phyloP scores from a whole-genome alignment of 1,139 yeast species.

The Yamadazyma sp. region DNA sequence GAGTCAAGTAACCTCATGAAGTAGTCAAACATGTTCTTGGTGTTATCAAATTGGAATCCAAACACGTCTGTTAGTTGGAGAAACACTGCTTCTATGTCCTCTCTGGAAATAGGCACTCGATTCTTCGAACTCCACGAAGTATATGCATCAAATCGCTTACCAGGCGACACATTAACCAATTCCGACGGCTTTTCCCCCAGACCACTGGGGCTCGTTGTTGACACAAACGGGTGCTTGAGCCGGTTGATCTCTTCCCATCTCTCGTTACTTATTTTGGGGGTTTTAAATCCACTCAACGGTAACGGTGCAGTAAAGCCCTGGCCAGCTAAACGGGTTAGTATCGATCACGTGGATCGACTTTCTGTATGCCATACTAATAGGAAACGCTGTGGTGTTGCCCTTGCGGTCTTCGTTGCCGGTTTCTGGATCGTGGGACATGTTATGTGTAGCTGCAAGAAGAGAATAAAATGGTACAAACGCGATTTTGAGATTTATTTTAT shows the following conservation, averaged over 20 bases:
- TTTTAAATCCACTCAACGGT: slow-evolving; percentile 52
- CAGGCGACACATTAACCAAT: slow-evolving; percentile 11
- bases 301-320: slow-evolving; percentile 24
- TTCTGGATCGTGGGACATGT: not conserved
- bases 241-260: slow-evolving; percentile 29
- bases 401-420: not conserved
- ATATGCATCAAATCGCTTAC: slow-evolving; percentile 47
- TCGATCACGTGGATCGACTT: slow-evolving; percentile 1
- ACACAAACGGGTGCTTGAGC: slow-evolving; percentile 6
- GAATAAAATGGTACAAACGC: too few species aligned
- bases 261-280: slow-evolving; percentile 15
- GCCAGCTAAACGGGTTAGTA: slow-evolving; percentile 27
- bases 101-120: slow-evolving; percentile 52
- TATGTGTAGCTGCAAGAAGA: too few species aligned
- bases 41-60: slow-evolving; percentile 66
- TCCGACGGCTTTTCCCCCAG: slow-evolving; percentile 1
- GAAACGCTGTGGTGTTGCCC: not conserved
- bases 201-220: not conserved
- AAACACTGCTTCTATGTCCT: slow-evolving; percentile 58
- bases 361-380: slow-evolving; percentile 3
- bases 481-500: not conserved
- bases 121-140: slow-evolving; percentile 55
- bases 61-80: slow-evolving; percentile 53
- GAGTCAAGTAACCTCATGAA: slow-evolving; percentile 64
- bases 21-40: slow-evolving; percentile 66